phyloP scores from a whole-genome alignment of 2,329 filamentous ascomycete genomes.

The Phialemonium atrogriseum region DNA sequence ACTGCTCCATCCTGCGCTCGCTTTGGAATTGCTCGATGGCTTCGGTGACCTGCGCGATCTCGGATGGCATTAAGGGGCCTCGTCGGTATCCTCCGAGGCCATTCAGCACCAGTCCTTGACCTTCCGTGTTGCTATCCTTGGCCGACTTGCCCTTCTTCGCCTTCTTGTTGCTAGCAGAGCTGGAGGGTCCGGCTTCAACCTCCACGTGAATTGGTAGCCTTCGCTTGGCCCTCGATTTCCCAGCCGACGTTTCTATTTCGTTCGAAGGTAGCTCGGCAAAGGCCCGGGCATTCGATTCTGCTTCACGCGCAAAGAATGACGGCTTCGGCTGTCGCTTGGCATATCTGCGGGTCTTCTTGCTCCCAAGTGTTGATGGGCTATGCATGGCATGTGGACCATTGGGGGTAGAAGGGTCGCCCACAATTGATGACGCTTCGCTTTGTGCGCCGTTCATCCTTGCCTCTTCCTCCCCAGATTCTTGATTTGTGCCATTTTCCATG shows the following conservation, averaged over 20 bases:
- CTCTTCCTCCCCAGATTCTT: too few species aligned
- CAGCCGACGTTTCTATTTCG: slow-evolving; percentile 2
- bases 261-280: slow-evolving; percentile 7
- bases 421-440: too few species aligned
- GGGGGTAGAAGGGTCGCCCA: too few species aligned
- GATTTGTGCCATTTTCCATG: too few species aligned
- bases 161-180: too few species aligned
- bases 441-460: too few species aligned
- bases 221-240: slow-evolving; percentile 1
- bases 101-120: too few species aligned
- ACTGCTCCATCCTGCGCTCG: slow-evolving; percentile 8
- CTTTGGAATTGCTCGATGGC: neutral
- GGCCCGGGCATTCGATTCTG: slow-evolving; percentile 5
- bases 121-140: too few species aligned
- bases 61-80: neutral
- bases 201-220: neutral
- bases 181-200: slow-evolving; percentile 4
- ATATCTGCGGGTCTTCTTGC: neutral
- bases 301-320: slow-evolving; percentile 6
- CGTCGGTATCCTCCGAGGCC: neutral
- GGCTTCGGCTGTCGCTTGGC: slow-evolving; percentile 8
- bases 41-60: neutral
- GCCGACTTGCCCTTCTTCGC: too few species aligned
- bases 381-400: too few species aligned
- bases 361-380: too few species aligned